Evolutionary conservation across 257 asterid species (phyloP).

Genomic region (Solanum infundibuliforme): DNA sequence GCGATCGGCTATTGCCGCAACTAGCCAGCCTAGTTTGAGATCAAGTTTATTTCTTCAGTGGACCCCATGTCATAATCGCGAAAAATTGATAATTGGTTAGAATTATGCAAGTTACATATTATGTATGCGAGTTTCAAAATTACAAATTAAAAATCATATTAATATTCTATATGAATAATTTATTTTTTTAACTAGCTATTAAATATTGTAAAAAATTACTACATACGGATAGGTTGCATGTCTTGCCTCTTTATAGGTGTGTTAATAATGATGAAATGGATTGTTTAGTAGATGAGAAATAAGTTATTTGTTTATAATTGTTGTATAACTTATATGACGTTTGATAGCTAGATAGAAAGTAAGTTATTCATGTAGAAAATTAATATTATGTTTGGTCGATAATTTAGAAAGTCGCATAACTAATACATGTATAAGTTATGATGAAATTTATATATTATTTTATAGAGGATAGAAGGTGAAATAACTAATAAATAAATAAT

Average conservation of each 20-base stretch:
- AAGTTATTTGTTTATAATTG: too few relatives aligned
- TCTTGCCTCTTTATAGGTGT: not conserved
- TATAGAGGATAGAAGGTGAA: not conserved
- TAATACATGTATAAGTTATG: too few relatives aligned
- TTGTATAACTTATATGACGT: too few relatives aligned
- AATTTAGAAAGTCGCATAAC: too few relatives aligned
- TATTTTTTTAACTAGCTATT: not conserved
- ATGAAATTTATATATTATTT: too few relatives aligned
- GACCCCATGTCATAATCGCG: not conserved
- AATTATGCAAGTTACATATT: too few relatives aligned
- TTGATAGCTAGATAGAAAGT: not conserved
- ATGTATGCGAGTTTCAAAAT: fast-evolving
- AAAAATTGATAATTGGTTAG: not conserved
- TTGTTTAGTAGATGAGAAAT: too few relatives aligned
- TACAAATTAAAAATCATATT: too few relatives aligned
- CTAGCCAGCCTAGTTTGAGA: not conserved
- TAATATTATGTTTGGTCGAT: not conserved
- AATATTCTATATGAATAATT: not conserved
- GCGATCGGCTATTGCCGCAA: not conserved
- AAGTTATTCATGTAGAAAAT: not conserved
- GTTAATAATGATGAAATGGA: too few relatives aligned
- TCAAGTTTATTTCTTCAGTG: not conserved
- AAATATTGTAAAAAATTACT: not conserved
- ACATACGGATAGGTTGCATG: not conserved
- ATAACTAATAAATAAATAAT: too few relatives aligned